Evolutionary conservation across 306 rosid genomes (phyloP).

Genomic region (Quercus rubra): DNA sequence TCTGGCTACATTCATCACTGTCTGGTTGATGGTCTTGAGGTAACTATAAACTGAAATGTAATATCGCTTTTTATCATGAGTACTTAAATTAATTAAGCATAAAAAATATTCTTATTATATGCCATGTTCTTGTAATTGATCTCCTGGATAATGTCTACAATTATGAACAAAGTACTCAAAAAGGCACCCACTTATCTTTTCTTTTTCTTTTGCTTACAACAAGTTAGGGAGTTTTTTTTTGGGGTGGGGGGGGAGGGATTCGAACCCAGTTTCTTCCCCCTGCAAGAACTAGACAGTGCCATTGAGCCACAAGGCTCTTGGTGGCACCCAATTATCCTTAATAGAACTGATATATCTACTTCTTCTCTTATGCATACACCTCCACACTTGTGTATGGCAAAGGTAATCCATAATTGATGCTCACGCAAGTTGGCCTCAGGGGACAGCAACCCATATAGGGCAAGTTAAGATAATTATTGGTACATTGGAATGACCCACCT

Average conservation of each 20-base stretch:
- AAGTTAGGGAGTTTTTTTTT: too few relatives aligned
- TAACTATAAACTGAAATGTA: constrained; percentile 17
- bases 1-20: constrained; percentile 96
- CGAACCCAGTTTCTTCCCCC: too few relatives aligned
- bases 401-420: neutral
- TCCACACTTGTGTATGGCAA: neutral
- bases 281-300: too few relatives aligned
- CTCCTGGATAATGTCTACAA: neutral
- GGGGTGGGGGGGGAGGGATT: too few relatives aligned
- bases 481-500: too few relatives aligned
- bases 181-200: too few relatives aligned
- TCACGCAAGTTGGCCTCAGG: neutral
- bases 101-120: neutral
- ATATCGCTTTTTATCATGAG: neutral
- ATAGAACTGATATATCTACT: too few relatives aligned
- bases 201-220: too few relatives aligned
- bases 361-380: neutral
- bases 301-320: too few relatives aligned
- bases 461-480: neutral
- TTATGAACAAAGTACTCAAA: neutral
- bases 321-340: too few relatives aligned
- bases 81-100: neutral
- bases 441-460: neutral
- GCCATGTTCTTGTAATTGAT: neutral
- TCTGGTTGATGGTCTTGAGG: constrained; percentile 76